Conservation (phyloP, 495 filamentous ascomycete genomes). For the Cairneyella variabilis region DNA sequence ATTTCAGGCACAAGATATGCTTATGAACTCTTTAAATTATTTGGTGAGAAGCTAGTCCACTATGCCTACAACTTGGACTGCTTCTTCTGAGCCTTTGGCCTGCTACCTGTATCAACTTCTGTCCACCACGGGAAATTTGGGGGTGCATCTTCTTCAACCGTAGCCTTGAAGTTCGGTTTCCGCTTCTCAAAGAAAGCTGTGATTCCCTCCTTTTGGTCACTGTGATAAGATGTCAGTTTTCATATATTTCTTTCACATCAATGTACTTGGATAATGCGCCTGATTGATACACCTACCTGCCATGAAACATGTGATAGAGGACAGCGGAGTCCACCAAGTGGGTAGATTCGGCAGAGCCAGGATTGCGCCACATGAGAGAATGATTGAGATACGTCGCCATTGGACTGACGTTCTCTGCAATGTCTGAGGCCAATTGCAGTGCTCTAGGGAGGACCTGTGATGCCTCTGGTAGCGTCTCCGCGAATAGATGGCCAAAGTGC, state of each 20-base stretch:
- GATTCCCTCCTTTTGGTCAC: slow-evolving; percentile 43
- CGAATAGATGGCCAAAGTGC: slow-evolving; percentile 7
- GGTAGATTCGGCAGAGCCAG: slow-evolving; percentile 45
- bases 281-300: slow-evolving; percentile 7
- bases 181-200: slow-evolving; percentile 41
- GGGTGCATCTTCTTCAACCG: slow-evolving; percentile 39
- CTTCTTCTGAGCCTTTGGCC: not conserved
- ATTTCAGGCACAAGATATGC: too few species aligned
- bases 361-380: slow-evolving; percentile 51
- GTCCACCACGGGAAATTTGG: slow-evolving; percentile 43
- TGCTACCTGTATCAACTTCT: not conserved
- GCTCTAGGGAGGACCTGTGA: slow-evolving; percentile 10
- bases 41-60: too few species aligned
- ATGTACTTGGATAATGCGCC: too few species aligned
- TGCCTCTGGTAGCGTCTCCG: slow-evolving; percentile 1
- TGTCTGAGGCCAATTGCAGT: slow-evolving; percentile 1
- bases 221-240: not conserved
- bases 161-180: slow-evolving; percentile 45
- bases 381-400: slow-evolving; percentile 51
- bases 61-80: not conserved
- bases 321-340: slow-evolving; percentile 55
- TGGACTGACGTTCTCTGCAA: slow-evolving; percentile 47
- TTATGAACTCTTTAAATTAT: too few species aligned
- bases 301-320: slow-evolving; percentile 49
- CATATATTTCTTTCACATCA: not conserved